Evolutionary conservation across 2,329 filamentous ascomycete species (phyloP), one percentile per base, ranked within the genome.

Genomic region (Aspergillus carbonarius): DNA sequence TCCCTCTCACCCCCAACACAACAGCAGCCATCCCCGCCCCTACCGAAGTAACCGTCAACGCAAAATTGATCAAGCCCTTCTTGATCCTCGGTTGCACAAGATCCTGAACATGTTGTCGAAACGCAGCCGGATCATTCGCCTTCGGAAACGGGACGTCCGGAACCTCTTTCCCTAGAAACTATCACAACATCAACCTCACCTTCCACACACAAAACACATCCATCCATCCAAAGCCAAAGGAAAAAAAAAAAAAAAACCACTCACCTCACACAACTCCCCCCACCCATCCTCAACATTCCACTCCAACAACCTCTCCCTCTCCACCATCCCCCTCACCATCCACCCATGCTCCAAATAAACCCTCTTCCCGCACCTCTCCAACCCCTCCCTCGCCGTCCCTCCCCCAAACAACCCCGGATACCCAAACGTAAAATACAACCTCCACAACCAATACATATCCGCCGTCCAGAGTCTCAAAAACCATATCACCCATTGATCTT

Each of bases 231-330:
- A n/a, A n/a, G n/a, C n/a, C n/a, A n/a, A n/a, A n/a, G n/a, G n/a
- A n/a, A n/a, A n/a, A n/a, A n/a, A n/a, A n/a, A n/a, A n/a, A n/a
- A n/a, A n/a, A n/a, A n/a, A n/a, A n/a, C n/a, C n/a, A 42, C 50
- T n/a, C 13, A 53, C 50, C 44, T 42, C 15, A 50, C 68, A 69
- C 27, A 74, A 47, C 25, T 66, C 66, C 46, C 55, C 69, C 69
- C 69, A 72, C 2, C 68, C 70, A 61, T 70, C 67, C 50, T 68
- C 65, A 7, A 70, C 69, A 6, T 50, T 55, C 69, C 66, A 72
- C 37, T 68, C 63, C n/a, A 71, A 57, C 10, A 69, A 18, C 34
- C 57, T 53, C 25, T 65, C 65, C 12, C 53, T 17, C 9, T 60
- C 46, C 3, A 67, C 55, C n/a, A 70, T 20, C 1, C 67, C 63